phyloP scores from a whole-genome alignment of 257 asterid species.

The Petunia secreta region DNA sequence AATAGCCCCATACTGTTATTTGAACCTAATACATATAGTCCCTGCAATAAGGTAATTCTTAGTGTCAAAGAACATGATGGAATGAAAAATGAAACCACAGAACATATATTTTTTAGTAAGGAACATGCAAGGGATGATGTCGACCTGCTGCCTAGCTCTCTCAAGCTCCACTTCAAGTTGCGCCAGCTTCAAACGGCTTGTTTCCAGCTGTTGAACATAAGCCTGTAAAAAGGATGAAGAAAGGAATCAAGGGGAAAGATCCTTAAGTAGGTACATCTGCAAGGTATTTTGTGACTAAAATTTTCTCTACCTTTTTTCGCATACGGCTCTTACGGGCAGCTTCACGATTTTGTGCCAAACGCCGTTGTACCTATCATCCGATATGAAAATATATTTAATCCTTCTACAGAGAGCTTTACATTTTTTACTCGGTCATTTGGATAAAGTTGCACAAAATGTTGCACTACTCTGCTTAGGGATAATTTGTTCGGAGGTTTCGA shows the following conservation, averaged over 20 bases:
- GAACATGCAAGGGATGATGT: not conserved
- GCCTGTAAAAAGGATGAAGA: slow-evolving; percentile 49
- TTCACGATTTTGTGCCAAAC: slow-evolving; percentile 92
- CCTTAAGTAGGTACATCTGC: not conserved
- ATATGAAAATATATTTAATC: not conserved
- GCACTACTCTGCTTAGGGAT: not conserved
- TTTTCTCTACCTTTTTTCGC: slow-evolving; percentile 72
- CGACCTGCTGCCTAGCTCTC: slow-evolving; percentile 77
- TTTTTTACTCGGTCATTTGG: not conserved
- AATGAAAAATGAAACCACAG: not conserved
- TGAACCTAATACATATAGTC: slow-evolving; percentile 56
- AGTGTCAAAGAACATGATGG: not conserved
- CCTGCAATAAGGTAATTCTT: slow-evolving; percentile 43
- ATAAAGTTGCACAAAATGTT: not conserved
- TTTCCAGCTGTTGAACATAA: slow-evolving; percentile 85
- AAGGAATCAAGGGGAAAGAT: not conserved
- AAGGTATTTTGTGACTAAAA: not conserved
- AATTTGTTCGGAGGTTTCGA: not conserved
- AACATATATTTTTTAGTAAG: not conserved
- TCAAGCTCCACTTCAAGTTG: slow-evolving; percentile 90
- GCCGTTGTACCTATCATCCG: slow-evolving; percentile 62
- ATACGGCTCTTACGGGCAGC: slow-evolving; percentile 94
- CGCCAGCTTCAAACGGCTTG: slow-evolving; percentile 86
- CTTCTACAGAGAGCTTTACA: not conserved
- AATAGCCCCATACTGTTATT: slow-evolving; percentile 51